These are phyloP conservation scores for Podospora pseudoanserina DNA, from an alignment of 495 filamentous ascomycete species.

Conservation along the genomic window DNA sequence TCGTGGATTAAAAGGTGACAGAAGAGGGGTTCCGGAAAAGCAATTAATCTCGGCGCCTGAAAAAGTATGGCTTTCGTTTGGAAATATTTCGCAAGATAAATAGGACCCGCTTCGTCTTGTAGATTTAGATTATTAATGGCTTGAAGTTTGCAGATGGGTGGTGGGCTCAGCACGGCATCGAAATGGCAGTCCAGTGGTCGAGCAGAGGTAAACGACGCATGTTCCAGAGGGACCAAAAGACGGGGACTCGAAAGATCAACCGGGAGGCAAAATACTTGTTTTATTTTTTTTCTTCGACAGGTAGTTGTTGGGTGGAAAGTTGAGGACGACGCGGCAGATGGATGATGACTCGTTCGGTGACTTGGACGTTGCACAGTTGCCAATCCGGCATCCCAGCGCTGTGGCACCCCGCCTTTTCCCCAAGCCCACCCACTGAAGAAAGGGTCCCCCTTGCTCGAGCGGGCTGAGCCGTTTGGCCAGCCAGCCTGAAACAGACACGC, in stretches of 20 bases:
- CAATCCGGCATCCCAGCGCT: neutral
- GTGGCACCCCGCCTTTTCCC: neutral
- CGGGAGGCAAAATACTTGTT: neutral
- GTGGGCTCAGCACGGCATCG: neutral
- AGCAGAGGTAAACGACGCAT: neutral
- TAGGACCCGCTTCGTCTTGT: neutral
- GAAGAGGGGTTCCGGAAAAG: neutral
- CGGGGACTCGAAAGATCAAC: neutral
- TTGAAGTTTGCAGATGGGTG: neutral
- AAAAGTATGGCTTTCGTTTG: neutral
- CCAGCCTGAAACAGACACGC: conserved; percentile 2
- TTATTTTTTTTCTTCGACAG: neutral
- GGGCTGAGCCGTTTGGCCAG: conserved; percentile 26
- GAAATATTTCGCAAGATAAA: neutral
- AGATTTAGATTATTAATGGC: neutral
- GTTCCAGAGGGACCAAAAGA: neutral
- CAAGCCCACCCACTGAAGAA: neutral
- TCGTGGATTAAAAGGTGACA: neutral
- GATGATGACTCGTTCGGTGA: conserved; percentile 22
- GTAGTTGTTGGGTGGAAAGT: neutral
- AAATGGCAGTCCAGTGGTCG: neutral
- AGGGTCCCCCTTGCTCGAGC: conserved; percentile 1
- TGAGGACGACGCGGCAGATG: neutral
- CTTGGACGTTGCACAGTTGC: neutral
- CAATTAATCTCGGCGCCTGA: neutral